A percentile compares a stretch with the other conserved stretches of the same genome.
These are phyloP conservation scores for Penicillium polonicum DNA, from an alignment of 2,329 filamentous ascomycete species.

Conservation along the genomic window DNA sequence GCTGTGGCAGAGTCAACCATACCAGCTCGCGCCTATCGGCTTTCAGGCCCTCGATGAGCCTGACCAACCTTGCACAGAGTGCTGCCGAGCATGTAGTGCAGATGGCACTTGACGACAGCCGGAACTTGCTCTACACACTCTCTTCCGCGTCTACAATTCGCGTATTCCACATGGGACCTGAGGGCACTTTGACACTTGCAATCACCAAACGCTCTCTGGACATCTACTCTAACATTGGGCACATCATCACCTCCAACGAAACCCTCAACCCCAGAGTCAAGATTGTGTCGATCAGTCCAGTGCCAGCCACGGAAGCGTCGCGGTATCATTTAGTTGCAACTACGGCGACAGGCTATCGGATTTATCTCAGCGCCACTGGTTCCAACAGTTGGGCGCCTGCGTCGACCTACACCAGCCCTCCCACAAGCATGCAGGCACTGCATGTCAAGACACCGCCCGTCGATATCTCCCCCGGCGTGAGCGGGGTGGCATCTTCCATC, in stretches of 20 bases:
- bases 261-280: conserved; percentile 67
- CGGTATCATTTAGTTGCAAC: conserved; percentile 87
- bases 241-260: conserved; percentile 73
- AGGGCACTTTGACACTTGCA: conserved; percentile 52
- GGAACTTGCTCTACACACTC: conserved; percentile 86
- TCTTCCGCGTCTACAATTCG: conserved; percentile 86
- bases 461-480: conserved; percentile 26
- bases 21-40: conserved; percentile 71
- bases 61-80: conserved; percentile 38
- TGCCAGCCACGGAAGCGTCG: conserved; percentile 76
- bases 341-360: conserved; percentile 83
- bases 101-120: conserved; percentile 83
- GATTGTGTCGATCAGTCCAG: conserved; percentile 83
- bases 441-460: conserved; percentile 90
- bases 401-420: conserved; percentile 63
- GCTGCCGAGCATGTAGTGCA: conserved; percentile 66
- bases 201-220: conserved; percentile 55
- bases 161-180: conserved; percentile 79
- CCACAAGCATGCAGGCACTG: conserved; percentile 95
- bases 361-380: conserved; percentile 88
- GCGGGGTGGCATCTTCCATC: conserved; percentile 11
- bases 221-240: conserved; percentile 70
- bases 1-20: conserved; percentile 86
- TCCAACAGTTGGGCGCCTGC: conserved; percentile 58
- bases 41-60: conserved; percentile 44